Evolutionary conservation across 257 asterid genomes (phyloP), one percentile per base, ranked within the genome.

Genomic region (Thymus quinquecostatus): DNA sequence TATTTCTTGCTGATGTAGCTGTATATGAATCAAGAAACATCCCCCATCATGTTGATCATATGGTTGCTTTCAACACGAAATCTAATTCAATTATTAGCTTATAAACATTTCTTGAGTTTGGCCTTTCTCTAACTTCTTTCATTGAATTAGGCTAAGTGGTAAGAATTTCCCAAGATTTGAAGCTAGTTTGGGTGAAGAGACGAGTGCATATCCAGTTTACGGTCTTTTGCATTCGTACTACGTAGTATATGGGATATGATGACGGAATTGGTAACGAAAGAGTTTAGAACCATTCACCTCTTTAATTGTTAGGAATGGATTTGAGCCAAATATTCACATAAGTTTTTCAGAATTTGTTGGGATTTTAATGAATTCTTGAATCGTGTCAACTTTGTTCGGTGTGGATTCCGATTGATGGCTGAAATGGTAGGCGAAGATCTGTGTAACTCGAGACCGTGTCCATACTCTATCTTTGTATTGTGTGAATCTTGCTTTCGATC

Each of bases 301-400:
- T 21, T 21, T 21, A 21, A 21, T 21, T 21, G 21, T 21, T 21
- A 21, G 21, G 21, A 21, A 21, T 21, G 21, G 21, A 21, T 34
- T 34, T 48, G 27, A 48, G 8, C 14, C 51, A 3, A 44, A 29
- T 54, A 8, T 27, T 63, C 54, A 27, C n/a, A 43, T n/a, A 14
- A 32, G 10, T 49, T n/a, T 6, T 6, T 7, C 2, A 43, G 13
- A 63, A 27, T 7, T 54, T 68, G 27, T 6, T 40, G 43, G 30
- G 55, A 54, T 55, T 68, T 1, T 49, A 13, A 54, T 2, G 10
- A 55, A 34, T 8, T 2, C 13, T 8, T 40, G 41, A 68, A 40
- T 55, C 72, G 34, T 70, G 32, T 58, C 3, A 14, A 32, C 48
- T 57, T 67, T 27, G 57, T 28, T 57, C 59, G 36, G 5, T 43